These are phyloP conservation scores for Tothia fuscella DNA, from an alignment of 2,329 filamentous ascomycete species.

Conservation along the genomic window DNA sequence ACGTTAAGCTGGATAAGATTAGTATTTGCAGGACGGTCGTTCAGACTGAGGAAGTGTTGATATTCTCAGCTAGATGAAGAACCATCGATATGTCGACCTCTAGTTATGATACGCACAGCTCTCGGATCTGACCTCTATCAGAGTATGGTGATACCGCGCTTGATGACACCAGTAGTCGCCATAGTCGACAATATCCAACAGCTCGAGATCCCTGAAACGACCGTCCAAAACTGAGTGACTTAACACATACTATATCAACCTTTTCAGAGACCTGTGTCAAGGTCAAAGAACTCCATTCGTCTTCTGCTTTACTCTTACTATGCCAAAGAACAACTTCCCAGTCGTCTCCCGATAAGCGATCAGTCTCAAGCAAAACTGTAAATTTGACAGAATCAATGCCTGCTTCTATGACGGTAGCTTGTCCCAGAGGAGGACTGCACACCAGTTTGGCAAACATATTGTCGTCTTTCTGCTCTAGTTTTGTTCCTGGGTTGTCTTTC, in stretches of 20 bases:
- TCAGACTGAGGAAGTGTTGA: too few relatives aligned
- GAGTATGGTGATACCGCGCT: too few relatives aligned
- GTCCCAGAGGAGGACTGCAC: slow-evolving; percentile 61
- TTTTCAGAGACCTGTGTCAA: slow-evolving; percentile 12
- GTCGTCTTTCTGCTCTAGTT: background rate
- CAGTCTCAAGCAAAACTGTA: slow-evolving; percentile 58
- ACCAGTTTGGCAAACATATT: slow-evolving; percentile 42
- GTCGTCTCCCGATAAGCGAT: slow-evolving; percentile 37
- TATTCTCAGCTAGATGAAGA: too few relatives aligned
- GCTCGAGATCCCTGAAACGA: too few relatives aligned
- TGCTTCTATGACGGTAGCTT: slow-evolving; percentile 50
- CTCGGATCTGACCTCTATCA: too few relatives aligned
- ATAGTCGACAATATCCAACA: too few relatives aligned
- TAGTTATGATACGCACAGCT: too few relatives aligned
- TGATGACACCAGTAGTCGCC: too few relatives aligned
- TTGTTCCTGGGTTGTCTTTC: background rate
- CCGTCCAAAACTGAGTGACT: background rate
- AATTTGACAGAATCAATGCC: slow-evolving; percentile 38
- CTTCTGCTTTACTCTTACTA: slow-evolving; percentile 40
- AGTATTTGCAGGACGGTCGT: background rate
- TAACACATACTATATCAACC: slow-evolving; percentile 15
- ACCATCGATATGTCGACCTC: too few relatives aligned
- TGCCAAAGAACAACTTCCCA: slow-evolving; percentile 74
- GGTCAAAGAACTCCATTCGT: background rate
- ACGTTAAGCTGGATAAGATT: slow-evolving; percentile 7